Conservation (phyloP, 345 rosid species). For the Eucalyptus pauciflora region DNA sequence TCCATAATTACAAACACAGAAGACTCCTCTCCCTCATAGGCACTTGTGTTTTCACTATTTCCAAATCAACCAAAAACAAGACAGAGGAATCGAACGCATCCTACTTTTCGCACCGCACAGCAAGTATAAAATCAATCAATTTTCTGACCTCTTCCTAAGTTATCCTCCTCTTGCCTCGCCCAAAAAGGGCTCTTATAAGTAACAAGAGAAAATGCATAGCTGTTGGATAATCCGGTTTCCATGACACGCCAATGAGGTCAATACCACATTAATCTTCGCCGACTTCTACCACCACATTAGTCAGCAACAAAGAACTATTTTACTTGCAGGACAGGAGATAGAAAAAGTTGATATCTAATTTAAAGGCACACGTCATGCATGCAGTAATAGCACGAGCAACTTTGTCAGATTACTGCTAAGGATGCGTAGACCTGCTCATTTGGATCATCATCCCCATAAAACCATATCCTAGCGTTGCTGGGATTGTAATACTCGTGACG, state of each 20-base stretch:
- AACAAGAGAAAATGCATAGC: not conserved
- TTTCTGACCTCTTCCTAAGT: not conserved
- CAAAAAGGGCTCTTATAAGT: not conserved
- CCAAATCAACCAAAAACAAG: not conserved
- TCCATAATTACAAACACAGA: not conserved
- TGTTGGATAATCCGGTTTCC: not conserved
- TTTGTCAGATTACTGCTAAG: conserved; percentile 47
- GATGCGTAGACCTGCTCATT: conserved; percentile 50
- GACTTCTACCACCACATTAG: not conserved
- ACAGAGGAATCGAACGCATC: not conserved
- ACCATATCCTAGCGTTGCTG: conserved; percentile 91
- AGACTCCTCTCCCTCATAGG: not conserved
- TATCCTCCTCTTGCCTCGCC: not conserved
- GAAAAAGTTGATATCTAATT: not conserved
- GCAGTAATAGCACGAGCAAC: not conserved
- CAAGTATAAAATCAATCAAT: not conserved
- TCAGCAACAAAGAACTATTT: not conserved
- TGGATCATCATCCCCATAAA: conserved; percentile 93
- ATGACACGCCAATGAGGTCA: not conserved
- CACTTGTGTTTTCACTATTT: not conserved
- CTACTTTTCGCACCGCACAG: not conserved
- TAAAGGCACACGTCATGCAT: not conserved
- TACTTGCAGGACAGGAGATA: not conserved
- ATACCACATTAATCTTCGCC: not conserved
- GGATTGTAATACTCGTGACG: conserved; percentile 66